Evolutionary conservation across 2,329 filamentous ascomycete species (phyloP).

Genomic region (Karstenula rhodostoma): DNA sequence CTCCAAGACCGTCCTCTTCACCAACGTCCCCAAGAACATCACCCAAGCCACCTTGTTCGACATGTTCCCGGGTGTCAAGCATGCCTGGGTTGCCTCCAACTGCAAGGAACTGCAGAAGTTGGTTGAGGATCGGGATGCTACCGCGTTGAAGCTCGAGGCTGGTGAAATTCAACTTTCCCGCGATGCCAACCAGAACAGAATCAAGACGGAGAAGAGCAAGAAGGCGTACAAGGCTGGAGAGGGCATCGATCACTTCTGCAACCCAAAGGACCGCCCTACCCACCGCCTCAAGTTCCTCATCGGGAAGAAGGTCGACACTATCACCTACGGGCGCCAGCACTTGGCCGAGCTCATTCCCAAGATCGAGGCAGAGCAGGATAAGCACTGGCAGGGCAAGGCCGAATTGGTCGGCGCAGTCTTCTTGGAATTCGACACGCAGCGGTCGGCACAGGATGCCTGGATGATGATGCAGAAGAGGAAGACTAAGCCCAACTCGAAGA

Average conservation of each 20-base stretch:
- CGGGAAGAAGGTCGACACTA: slow-evolving; percentile 69
- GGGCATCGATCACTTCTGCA: slow-evolving; percentile 52
- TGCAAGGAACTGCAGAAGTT: slow-evolving; percentile 54
- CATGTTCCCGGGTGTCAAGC: slow-evolving; percentile 51
- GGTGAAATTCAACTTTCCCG: slow-evolving; percentile 55
- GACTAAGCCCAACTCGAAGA: slow-evolving; percentile 44
- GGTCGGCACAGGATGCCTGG: slow-evolving; percentile 83
- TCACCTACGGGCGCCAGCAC: slow-evolving; percentile 81
- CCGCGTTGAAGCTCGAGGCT: slow-evolving; percentile 53
- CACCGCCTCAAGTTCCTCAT: slow-evolving; percentile 53
- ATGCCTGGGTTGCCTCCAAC: slow-evolving; percentile 58
- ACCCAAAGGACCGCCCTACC: slow-evolving; percentile 51
- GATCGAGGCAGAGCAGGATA: slow-evolving; percentile 71
- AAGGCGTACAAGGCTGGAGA: slow-evolving; percentile 54
- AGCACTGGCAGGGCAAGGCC: slow-evolving; percentile 71
- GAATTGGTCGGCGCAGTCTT: slow-evolving; percentile 80
- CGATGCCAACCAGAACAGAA: slow-evolving; percentile 69
- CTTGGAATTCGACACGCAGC: slow-evolving; percentile 83
- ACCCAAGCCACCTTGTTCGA: slow-evolving; percentile 51
- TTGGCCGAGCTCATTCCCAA: slow-evolving; percentile 76
- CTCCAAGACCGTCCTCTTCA: slow-evolving; percentile 57
- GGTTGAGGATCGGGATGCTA: slow-evolving; percentile 55
- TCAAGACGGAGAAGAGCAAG: slow-evolving; percentile 67
- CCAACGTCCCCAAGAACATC: slow-evolving; percentile 55
- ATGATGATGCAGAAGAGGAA: slow-evolving; percentile 64